Evolutionary conservation across 2,329 filamentous ascomycete species (phyloP).

Genomic region (Neopestalotiopsis clavispora): DNA sequence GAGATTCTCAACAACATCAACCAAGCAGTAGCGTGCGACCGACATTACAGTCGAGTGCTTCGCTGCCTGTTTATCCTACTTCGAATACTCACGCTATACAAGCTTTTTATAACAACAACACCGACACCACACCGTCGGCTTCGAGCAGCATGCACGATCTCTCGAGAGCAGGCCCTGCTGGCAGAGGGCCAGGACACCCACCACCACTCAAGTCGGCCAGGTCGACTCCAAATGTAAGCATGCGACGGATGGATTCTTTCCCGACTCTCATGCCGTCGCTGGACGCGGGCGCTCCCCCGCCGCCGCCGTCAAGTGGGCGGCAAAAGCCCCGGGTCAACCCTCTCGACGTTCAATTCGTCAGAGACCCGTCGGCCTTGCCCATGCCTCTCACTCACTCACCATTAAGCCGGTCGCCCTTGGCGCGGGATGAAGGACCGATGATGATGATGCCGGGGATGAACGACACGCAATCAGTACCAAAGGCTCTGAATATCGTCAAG

Average conservation of each 20-base stretch:
- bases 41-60: conserved; percentile 45
- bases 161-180: conserved; percentile 27
- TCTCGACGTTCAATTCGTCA: conserved; percentile 51
- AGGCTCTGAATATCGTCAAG: conserved; percentile 14
- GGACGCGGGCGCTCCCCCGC: conserved; percentile 29
- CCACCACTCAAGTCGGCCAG: conserved; percentile 31
- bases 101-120: conserved; percentile 35
- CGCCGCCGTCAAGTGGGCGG: conserved; percentile 37
- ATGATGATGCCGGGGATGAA: too few species aligned
- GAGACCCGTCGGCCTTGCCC: conserved; percentile 31
- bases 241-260: conserved; percentile 41
- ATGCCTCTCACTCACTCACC: conserved; percentile 18
- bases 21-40: conserved; percentile 19
- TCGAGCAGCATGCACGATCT: conserved; percentile 54
- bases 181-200: conserved; percentile 25
- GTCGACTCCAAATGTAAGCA: conserved; percentile 37
- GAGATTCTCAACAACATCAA: conserved; percentile 16
- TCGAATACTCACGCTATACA: conserved; percentile 26
- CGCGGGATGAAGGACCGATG: neutral
- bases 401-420: conserved; percentile 12
- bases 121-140: conserved; percentile 42
- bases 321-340: conserved; percentile 51
- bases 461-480: neutral
- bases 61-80: conserved; percentile 36
- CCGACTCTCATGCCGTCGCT: conserved; percentile 27